Base-by-base conservation (phyloP, 495 filamentous ascomycete species). In the Aspergillus avenaceus region DNA sequence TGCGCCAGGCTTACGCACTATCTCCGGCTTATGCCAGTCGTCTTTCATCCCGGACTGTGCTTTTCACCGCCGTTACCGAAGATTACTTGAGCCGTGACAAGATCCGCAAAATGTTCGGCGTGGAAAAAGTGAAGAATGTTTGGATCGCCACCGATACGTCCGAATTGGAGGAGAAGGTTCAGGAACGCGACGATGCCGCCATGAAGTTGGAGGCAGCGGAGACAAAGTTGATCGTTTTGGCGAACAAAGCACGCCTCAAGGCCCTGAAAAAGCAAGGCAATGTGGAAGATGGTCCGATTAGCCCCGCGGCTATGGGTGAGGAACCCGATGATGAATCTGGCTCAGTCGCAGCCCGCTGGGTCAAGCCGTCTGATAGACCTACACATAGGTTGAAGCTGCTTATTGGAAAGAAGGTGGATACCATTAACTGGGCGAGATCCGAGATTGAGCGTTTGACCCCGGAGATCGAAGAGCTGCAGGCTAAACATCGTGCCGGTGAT, bases 1-100 rank as follows among this genome's bases (percentile, higher is more conserved):
- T 97, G 50, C 90, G 92, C 56, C 95, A 98, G 74, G 93, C 95
- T 1, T 96, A 95, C 71, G 76, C 93, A 41, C 77, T 96, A 49
- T 91, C 90, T 29, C 92, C 91, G 13, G 74, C 88, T 23, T 92
- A 96, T 66, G 81, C 90, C 41, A 87, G 83, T 58, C 88, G 92
- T 56, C 85, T 97, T 52, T 97, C 95, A 2, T 95, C 93, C 3
- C 83, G 91, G 52, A 97, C 92, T 26, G 90, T 98, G 5, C 83
- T 98, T 12, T 95, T 96, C 67, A 85, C 88, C 22, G 86, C 87
- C 8, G 91, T 98, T 16, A 91, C 93, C 5, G 55, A 78, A 29
- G 69, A 81, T 6, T 95, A 91, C 54, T 73, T 92, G 27, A 78
- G 85, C 61, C 80, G 87, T 64, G 77, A 77, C 13, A 88, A 80